Evolutionary conservation across 2,329 filamentous ascomycete genomes (phyloP), one percentile per base, ranked within the genome.

Genomic region (Lasiodiplodia hormozganensis): DNA sequence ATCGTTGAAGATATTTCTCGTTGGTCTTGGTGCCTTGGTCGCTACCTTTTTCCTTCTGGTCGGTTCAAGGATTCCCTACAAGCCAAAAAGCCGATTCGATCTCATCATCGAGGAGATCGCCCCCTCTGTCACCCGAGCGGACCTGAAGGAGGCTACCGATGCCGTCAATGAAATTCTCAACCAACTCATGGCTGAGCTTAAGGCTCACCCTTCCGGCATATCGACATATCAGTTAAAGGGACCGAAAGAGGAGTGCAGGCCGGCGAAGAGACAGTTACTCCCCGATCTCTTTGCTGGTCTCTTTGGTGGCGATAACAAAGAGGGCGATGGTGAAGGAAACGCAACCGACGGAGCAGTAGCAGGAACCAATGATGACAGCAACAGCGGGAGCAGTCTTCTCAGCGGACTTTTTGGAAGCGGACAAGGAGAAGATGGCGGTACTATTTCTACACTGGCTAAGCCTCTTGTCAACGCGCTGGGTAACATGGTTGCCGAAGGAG

Each of bases 111-210:
- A 56, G 25, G 21, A 38, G 40, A 14, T 49, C n/a, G 40, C 40
- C 14, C 47, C 43, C 6, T 57, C 64, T 25, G 36, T 67, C 18
- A 57, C 64, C 53, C 36, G 64, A 23, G 64, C 52, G 7, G 64
- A 67, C 7, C n/a, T 58, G 8, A 49, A 28, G 11, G 53, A 67
- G 36, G 64, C 64, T 10, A 67, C 64, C 11, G 28, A 58, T 23
- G 38, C 40, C 25, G 49, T 62, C 43, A 62, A 62, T 23, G 40
- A 28, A 34, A 25, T 28, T 51, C 40, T 62, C 21, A 12, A 34
- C 14, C 40, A 62, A 25, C 36, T 51, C 8, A 25, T 62, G 16
- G 14, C 40, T 10, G 58, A 62, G 58, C 25, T 62, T 10, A 25
- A 12, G 11, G 58, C 58, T 31, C 43, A 51, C 16, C 18, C 49